A percentile compares a stretch with the other conserved stretches of the same genome.
Evolutionary conservation across 306 rosid species (phyloP).

Genomic region (Dryas alaskensis): DNA sequence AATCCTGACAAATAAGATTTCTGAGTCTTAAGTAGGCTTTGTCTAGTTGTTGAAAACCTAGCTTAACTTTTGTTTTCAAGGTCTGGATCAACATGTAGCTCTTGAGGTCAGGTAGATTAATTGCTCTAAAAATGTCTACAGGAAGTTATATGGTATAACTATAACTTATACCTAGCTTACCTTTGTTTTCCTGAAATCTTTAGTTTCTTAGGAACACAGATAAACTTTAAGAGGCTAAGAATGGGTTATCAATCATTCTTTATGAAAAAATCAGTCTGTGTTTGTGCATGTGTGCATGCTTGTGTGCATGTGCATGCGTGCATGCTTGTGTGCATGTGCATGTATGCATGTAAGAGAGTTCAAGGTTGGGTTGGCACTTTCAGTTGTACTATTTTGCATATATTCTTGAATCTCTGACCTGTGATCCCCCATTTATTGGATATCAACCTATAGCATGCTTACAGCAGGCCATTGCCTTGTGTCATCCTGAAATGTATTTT

Average conservation of each 20-base stretch:
- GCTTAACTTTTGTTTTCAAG: not conserved
- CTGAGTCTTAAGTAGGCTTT: not conserved
- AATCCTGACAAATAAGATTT: not conserved
- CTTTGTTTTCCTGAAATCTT: not conserved
- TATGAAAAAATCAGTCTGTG: no score
- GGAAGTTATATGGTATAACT: not conserved
- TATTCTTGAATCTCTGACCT: not conserved
- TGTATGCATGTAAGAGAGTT: not conserved
- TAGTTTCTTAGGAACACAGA: not conserved
- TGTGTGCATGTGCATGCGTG: not conserved
- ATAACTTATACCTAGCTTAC: not conserved
- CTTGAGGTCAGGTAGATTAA: not conserved
- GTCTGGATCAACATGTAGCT: not conserved
- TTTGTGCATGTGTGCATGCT: no score
- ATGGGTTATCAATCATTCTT: not conserved
- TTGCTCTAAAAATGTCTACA: not conserved
- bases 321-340: not conserved
- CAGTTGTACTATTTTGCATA: not conserved
- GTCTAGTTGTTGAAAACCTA: not conserved
- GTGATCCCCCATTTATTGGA: not conserved
- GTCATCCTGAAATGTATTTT: not conserved
- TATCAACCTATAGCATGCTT: not conserved
- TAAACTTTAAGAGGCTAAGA: not conserved
- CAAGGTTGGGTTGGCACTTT: not conserved
- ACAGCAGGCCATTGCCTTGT: not conserved